Percentiles rank a stretch among this genome's conserved stretches.
Conservation (phyloP, 116 monocot species). For the Cymodocea nodosa region DNA sequence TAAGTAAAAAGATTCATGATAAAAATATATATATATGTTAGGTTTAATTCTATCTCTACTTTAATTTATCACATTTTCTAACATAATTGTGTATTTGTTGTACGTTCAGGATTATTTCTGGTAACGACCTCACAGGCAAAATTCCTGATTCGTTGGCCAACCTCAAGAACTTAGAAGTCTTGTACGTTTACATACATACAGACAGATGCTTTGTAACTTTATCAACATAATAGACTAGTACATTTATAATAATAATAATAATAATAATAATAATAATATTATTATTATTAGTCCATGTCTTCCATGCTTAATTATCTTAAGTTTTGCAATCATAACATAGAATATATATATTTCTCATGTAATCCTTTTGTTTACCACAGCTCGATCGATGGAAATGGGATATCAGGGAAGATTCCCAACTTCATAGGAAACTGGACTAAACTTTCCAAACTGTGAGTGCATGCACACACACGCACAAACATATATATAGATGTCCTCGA, state of each 20-base stretch:
- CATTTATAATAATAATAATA: too few species aligned
- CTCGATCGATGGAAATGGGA: slow-evolving; percentile 24
- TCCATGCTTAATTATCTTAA: too few species aligned
- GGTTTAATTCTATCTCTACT: too few species aligned
- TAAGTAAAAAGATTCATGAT: too few species aligned
- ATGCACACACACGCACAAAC: too few species aligned
- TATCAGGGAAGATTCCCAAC: slow-evolving; percentile 22
- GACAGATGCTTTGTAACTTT: too few species aligned
- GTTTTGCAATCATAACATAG: neutral
- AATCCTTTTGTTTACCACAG: neutral
- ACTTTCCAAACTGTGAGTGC: slow-evolving; percentile 27
- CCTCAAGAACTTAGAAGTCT: slow-evolving; percentile 23
- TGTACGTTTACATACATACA: slow-evolving; percentile 16
- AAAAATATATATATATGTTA: too few species aligned
- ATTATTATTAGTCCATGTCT: neutral
- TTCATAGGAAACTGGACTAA: slow-evolving; percentile 34
- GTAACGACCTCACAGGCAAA: slow-evolving; percentile 31
- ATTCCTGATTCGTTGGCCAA: slow-evolving; percentile 35
- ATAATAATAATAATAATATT: too few species aligned
- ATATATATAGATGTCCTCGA: neutral
- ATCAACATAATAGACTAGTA: neutral
- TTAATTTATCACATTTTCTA: too few species aligned
- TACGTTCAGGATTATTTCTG: slow-evolving; percentile 14
- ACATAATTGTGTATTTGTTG: neutral
- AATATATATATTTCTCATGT: neutral